A percentile compares a stretch with the other conserved stretches of the same genome.
These are phyloP conservation scores for Macrolepiota dolichaula DNA, from an alignment of 768 basidiomycete species.

Conservation along the genomic window DNA sequence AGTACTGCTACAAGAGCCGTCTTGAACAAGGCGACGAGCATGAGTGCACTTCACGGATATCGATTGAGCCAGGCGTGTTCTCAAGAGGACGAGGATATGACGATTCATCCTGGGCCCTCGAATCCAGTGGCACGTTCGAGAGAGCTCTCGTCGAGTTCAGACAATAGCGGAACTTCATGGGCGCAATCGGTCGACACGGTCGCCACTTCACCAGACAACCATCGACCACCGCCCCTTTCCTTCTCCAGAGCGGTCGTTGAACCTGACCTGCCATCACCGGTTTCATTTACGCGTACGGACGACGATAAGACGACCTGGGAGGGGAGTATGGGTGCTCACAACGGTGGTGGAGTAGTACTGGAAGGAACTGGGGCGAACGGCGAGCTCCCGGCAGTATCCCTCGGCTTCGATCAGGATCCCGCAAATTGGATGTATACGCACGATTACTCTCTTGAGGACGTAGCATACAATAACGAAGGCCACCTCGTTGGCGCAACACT, in stretches of 20 bases:
- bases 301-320: slow-evolving; percentile 62
- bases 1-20: slow-evolving; percentile 50
- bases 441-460: slow-evolving; percentile 81
- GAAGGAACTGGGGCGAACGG: slow-evolving; percentile 57
- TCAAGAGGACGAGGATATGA: slow-evolving; percentile 49
- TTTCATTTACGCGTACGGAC: slow-evolving; percentile 45
- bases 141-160: slow-evolving; percentile 47
- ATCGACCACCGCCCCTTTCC: slow-evolving; percentile 27
- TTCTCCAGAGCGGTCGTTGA: slow-evolving; percentile 31
- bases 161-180: slow-evolving; percentile 45
- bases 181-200: slow-evolving; percentile 44
- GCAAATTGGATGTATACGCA: slow-evolving; percentile 58
- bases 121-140: slow-evolving; percentile 28
- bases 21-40: slow-evolving; percentile 27
- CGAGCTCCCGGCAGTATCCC: slow-evolving; percentile 47
- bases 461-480: slow-evolving; percentile 88
- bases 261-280: slow-evolving; percentile 47
- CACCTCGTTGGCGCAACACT: slow-evolving; percentile 89
- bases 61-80: not conserved
- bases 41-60: slow-evolving; percentile 35
- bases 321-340: slow-evolving; percentile 37
- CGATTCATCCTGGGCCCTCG: slow-evolving; percentile 46
- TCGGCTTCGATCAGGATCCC: slow-evolving; percentile 37
- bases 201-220: slow-evolving; percentile 48
- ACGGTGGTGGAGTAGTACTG: slow-evolving; percentile 24